Base-by-base conservation (phyloP, 345 rosid genomes). In the Gossypium herbaceum region DNA sequence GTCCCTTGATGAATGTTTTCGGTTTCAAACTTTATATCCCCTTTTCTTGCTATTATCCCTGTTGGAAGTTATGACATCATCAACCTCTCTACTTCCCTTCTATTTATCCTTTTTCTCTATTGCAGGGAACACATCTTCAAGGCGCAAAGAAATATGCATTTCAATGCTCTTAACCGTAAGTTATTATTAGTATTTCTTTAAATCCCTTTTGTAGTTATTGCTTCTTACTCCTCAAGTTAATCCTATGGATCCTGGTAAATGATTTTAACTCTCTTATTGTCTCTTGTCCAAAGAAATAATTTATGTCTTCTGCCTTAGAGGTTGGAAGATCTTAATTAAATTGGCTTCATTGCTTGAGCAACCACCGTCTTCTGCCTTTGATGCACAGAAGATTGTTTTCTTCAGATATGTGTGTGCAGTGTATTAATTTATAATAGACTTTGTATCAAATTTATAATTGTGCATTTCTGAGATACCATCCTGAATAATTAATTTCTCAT, bases 121-220 rank as follows among this genome's bases (percentile, higher is more conserved):
- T 82, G 52, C 83, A 89, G 93, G 99, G 98, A 96, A 76, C 84
- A 88, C 64, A 93, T 96, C 61, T 91, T 94, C 81, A 90, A 78
- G 72, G 93, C 86, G 83, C 97, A 88, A 82, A 89, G 97, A 73
- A 93, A 79, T 82, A 79, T 96, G 81, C 96, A 96, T 80, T 93
- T 93, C 82, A 88, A 80, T 81, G 81, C 89, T 59, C 79, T 92
- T 45, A 92, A 89, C 83, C 84, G 98, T 96, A 86, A 92, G 99
- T 80, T 44, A 17, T 34, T 34, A 34, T 34, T 34, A 34, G 41
- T 34, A 34, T 16, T 60, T 25, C 2, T 55, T 20, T 11, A 29
- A 29, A 52, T 51, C 54, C 25, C n/a, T 59, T 44, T 54, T 66
- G 65, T 65, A 65, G 34, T 19, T 74, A 19, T 51, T 29, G 10